Evolutionary conservation across 371 early-diverging fungal genomes (phyloP).

Genomic region (Chytridium lagenaria): DNA sequence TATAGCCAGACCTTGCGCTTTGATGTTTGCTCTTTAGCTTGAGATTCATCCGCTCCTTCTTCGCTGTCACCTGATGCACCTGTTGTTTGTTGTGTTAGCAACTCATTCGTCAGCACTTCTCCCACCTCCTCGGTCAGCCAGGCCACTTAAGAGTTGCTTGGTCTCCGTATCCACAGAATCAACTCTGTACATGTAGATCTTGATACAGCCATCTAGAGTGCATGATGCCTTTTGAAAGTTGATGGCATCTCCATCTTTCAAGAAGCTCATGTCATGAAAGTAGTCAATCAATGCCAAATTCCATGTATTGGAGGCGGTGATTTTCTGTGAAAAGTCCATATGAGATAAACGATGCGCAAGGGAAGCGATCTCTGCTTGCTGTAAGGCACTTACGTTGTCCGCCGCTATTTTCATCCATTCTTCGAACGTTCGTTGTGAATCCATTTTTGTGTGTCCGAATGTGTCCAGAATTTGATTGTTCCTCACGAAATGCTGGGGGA

Average conservation of each 20-base stretch:
- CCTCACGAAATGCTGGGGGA: no score
- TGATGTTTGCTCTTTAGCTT: conserved; percentile 15
- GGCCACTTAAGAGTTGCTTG: conserved; percentile 86
- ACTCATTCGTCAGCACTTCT: no score
- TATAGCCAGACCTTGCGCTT: background rate
- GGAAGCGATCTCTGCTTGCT: no score
- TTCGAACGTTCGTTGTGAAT: conserved; percentile 66
- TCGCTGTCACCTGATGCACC: conserved; percentile 27
- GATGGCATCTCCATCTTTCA: conserved; percentile 94
- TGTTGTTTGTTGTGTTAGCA: no score
- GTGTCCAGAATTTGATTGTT: background rate
- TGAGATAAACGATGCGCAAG: no score
- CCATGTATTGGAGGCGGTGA: conserved; percentile 97
- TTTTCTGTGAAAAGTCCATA: conserved; percentile 73
- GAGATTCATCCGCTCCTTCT: conserved; percentile 22
- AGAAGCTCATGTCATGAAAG: conserved; percentile 94
- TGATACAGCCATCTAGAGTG: conserved; percentile 98
- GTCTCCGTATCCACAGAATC: conserved; percentile 98
- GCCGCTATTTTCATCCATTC: conserved; percentile 98
- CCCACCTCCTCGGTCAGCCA: conserved; percentile 52
- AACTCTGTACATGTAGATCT: conserved; percentile 98
- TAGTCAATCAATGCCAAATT: conserved; percentile 98
- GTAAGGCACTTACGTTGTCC: conserved; percentile 88
- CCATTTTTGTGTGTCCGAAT: background rate
- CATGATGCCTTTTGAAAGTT: conserved; percentile 99